A percentile compares a stretch with the other conserved stretches of the same genome.
Evolutionary conservation across 352 stramenopile genomes (phyloP).

Genomic region (Globisporangium barbulae): DNA sequence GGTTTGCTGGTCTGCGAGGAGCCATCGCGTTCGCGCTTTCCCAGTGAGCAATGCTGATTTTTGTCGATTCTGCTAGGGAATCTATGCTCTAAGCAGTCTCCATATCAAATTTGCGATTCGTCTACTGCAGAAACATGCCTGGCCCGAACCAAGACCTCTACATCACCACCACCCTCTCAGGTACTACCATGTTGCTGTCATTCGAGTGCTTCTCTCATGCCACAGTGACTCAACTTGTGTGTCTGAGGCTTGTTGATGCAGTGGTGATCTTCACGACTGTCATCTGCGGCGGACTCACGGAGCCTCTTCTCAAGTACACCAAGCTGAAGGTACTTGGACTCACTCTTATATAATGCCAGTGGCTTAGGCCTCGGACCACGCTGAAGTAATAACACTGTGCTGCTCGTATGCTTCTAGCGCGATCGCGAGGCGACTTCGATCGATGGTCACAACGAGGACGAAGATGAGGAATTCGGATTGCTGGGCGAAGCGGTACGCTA

Average conservation of each 20-base stretch:
- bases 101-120: neutral
- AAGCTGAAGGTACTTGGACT: constrained; percentile 63
- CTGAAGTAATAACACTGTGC: neutral
- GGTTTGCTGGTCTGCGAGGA: constrained; percentile 91
- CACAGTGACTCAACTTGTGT: neutral
- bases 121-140: constrained; percentile 86
- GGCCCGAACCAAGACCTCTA: constrained; percentile 90
- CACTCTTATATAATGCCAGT: too few species aligned
- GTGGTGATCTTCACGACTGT: constrained; percentile 97
- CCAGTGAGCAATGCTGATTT: constrained; percentile 34
- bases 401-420: constrained; percentile 7
- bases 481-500: constrained; percentile 30
- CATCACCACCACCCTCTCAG: constrained; percentile 64
- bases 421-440: constrained; percentile 9
- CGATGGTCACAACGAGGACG: constrained; percentile 7
- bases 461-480: constrained; percentile 45
- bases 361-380: neutral
- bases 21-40: constrained; percentile 83
- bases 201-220: neutral
- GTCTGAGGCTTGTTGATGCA: constrained; percentile 7
- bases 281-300: constrained; percentile 91
- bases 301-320: constrained; percentile 84
- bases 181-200: constrained; percentile 17
- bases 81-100: neutral
- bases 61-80: neutral